phyloP scores from a whole-genome alignment of 2,329 filamentous ascomycete species.

The Bipolaris sorokiniana region DNA sequence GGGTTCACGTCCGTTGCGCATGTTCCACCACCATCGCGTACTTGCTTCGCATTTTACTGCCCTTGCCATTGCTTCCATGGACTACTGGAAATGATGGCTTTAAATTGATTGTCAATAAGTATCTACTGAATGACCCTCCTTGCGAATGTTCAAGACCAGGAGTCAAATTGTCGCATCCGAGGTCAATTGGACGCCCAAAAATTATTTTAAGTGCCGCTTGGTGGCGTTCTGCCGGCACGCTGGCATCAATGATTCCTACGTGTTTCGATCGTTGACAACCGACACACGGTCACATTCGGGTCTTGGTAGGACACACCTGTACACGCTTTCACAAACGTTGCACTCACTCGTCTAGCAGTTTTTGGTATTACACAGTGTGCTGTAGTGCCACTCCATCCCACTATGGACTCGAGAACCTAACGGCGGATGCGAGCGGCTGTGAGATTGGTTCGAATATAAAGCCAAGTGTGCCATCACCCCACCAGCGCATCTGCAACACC shows the following conservation, averaged over 20 bases:
- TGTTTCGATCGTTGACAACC: constrained; percentile 19
- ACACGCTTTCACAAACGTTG: neutral
- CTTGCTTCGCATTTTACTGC: neutral
- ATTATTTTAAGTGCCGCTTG: constrained; percentile 23
- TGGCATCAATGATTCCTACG: constrained; percentile 25
- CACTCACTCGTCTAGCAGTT: constrained; percentile 12
- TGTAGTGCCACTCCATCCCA: constrained; percentile 21
- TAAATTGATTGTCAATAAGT: too few relatives aligned
- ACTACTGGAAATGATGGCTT: neutral
- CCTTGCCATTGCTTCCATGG: neutral
- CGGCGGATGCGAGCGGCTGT: constrained; percentile 14
- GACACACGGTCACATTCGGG: constrained; percentile 23
- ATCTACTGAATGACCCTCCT: constrained; percentile 3
- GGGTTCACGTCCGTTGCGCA: neutral
- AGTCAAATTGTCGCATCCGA: constrained; percentile 25
- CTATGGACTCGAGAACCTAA: constrained; percentile 31
- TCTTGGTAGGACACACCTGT: constrained; percentile 18
- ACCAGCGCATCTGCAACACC: neutral
- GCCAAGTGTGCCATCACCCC: constrained; percentile 1
- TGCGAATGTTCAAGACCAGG: constrained; percentile 8
- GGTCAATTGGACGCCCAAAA: constrained; percentile 27
- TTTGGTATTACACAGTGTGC: constrained; percentile 29
- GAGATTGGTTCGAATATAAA: constrained; percentile 22
- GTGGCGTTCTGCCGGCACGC: constrained; percentile 28
- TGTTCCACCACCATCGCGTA: neutral